Evolutionary conservation across 176 grass and related monocot species (phyloP).

Genomic region (Urochloa ruziziensis): DNA sequence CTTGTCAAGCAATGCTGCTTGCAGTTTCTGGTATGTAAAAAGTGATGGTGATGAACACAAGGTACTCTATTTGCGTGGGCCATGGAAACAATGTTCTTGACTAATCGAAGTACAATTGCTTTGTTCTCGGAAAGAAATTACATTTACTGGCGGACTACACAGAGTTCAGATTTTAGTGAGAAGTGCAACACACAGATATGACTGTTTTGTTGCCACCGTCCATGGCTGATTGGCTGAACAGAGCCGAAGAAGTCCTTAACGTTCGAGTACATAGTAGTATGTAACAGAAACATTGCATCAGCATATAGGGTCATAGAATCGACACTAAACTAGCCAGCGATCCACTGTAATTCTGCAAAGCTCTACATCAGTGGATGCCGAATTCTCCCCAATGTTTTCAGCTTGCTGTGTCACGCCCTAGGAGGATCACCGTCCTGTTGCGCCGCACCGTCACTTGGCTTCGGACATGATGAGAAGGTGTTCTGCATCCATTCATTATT

Average conservation of each 20-base stretch:
- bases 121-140: background rate
- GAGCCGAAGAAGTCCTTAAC: background rate
- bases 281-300: background rate
- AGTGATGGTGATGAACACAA: background rate
- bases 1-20: background rate
- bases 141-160: background rate
- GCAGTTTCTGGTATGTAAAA: background rate
- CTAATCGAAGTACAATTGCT: background rate
- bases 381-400: background rate
- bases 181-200: too few relatives aligned
- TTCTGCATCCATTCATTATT: too few relatives aligned
- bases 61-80: background rate
- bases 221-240: background rate
- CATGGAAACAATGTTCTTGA: background rate
- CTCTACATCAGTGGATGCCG: background rate
- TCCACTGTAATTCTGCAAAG: background rate
- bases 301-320: background rate
- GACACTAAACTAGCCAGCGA: background rate
- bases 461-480: too few relatives aligned
- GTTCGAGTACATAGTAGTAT: background rate
- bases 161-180: too few relatives aligned
- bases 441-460: background rate
- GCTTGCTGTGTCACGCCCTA: background rate
- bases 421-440: background rate
- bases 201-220: background rate